Percentiles rank a stretch among this genome's conserved stretches.
phyloP scores from a whole-genome alignment of 768 basidiomycete species.

The Exsudoporus frostii region DNA sequence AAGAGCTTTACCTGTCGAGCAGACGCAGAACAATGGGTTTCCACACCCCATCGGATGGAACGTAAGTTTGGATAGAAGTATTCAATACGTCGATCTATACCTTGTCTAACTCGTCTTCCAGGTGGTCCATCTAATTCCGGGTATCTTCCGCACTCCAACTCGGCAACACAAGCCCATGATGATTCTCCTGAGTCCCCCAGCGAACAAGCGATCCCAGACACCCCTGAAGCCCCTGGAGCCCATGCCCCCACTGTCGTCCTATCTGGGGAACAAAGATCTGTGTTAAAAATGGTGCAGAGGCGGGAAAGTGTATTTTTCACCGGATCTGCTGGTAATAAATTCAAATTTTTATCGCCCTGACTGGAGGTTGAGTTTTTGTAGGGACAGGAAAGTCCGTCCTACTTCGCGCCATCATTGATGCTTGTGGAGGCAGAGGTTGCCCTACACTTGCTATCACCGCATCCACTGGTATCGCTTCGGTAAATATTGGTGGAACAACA shows the following conservation, averaged over 20 bases:
- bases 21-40: conserved; percentile 53
- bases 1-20: conserved; percentile 46
- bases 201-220: too few species aligned
- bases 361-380: conserved; percentile 20
- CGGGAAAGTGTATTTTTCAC: conserved; percentile 81
- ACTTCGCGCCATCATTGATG: conserved; percentile 67
- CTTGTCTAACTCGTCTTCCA: conserved; percentile 2
- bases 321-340: conserved; percentile 63
- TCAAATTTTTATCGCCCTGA: not conserved
- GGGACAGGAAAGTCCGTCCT: conserved; percentile 85
- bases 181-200: not conserved
- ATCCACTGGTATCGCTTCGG: conserved; percentile 73
- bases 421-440: conserved; percentile 36
- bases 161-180: not conserved
- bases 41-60: conserved; percentile 5
- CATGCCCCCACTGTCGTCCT: conserved; percentile 32
- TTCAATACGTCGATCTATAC: not conserved
- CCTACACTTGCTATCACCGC: conserved; percentile 69
- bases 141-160: not conserved
- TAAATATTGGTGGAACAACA: conserved; percentile 80
- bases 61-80: conserved; percentile 17
- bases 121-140: not conserved
- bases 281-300: conserved; percentile 51
- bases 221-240: not conserved
- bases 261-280: conserved; percentile 50